Evolutionary conservation across 176 grass and related monocot genomes (phyloP).

Genomic region (Oryza australiensis): DNA sequence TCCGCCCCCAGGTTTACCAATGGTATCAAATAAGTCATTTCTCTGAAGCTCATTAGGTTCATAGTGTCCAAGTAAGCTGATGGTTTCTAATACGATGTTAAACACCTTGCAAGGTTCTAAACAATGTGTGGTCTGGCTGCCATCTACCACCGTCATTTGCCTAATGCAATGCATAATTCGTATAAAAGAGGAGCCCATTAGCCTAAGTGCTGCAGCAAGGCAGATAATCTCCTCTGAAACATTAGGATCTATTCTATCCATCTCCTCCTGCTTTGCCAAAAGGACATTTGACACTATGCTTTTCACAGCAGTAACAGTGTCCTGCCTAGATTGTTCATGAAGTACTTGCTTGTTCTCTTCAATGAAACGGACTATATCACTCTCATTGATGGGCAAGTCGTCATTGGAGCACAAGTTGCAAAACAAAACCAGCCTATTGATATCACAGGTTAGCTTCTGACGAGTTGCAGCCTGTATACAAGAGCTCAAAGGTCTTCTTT

Average conservation of each 20-base stretch:
- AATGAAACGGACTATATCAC: slow-evolving; percentile 25
- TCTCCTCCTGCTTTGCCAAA: slow-evolving; percentile 26
- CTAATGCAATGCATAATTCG: slow-evolving; percentile 31
- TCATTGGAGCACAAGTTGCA: slow-evolving; percentile 32
- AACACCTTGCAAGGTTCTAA: not conserved
- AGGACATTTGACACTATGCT: slow-evolving; percentile 21
- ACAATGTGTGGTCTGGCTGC: not conserved
- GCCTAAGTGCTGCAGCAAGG: slow-evolving; percentile 44
- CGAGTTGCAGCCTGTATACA: not conserved
- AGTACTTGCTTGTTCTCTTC: slow-evolving; percentile 47
- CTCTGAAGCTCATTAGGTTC: slow-evolving; percentile 33
- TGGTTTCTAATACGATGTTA: slow-evolving; percentile 20
- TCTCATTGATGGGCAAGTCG: slow-evolving; percentile 7
- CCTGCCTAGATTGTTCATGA: slow-evolving; percentile 41
- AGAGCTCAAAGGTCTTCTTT: not conserved
- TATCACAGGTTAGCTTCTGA: slow-evolving; percentile 40
- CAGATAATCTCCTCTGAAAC: slow-evolving; percentile 45
- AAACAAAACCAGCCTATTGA: slow-evolving; percentile 38
- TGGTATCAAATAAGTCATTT: slow-evolving; percentile 28
- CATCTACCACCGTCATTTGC: not conserved
- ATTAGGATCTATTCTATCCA: slow-evolving; percentile 1
- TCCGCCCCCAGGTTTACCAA: slow-evolving; percentile 6
- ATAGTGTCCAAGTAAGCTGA: slow-evolving; percentile 26
- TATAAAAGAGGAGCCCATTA: slow-evolving; percentile 36
- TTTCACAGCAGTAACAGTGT: slow-evolving; percentile 27